phyloP scores from a whole-genome alignment of 2,329 filamentous ascomycete species.

The Aspergillus viridinutans region DNA sequence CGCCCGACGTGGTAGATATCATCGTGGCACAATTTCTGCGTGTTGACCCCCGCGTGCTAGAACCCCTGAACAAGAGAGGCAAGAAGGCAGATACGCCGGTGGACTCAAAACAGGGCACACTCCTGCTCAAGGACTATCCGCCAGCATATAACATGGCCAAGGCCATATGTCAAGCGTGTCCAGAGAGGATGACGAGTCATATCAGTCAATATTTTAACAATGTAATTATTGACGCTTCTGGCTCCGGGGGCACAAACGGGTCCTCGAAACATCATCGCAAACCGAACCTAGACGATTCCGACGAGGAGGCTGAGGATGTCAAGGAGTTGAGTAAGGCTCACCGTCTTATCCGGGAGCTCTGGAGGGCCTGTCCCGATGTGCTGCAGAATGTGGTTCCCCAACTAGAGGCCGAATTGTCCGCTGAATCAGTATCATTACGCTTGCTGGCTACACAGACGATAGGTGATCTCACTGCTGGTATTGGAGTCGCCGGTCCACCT shows the following conservation, averaged over 20 bases:
- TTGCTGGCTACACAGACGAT: slow-evolving; percentile 88
- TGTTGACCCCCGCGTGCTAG: slow-evolving; percentile 63
- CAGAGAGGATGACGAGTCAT: slow-evolving; percentile 91
- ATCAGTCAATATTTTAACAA: slow-evolving; percentile 97
- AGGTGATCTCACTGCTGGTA: slow-evolving; percentile 89
- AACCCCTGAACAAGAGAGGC: slow-evolving; percentile 54
- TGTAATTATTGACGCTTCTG: slow-evolving; percentile 84
- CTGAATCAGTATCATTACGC: slow-evolving; percentile 82
- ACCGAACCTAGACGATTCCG: slow-evolving; percentile 55
- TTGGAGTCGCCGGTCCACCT: slow-evolving; percentile 84
- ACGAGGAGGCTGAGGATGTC: slow-evolving; percentile 75
- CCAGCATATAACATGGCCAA: slow-evolving; percentile 96
- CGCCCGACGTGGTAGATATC: slow-evolving; percentile 78
- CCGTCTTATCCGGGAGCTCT: slow-evolving; percentile 81
- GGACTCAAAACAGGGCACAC: slow-evolving; percentile 74
- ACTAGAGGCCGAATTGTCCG: slow-evolving; percentile 83
- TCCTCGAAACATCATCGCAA: slow-evolving; percentile 40
- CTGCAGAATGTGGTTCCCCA: slow-evolving; percentile 92
- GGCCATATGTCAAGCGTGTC: slow-evolving; percentile 80
- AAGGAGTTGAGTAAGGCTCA: slow-evolving; percentile 88
- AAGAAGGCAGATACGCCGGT: slow-evolving; percentile 50
- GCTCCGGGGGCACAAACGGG: slow-evolving; percentile 54
- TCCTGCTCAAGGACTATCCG: slow-evolving; percentile 82
- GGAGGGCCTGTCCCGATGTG: slow-evolving; percentile 84
- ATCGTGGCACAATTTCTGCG: slow-evolving; percentile 95